These are phyloP conservation scores for Ceratocystis harringtonii DNA, from an alignment of 2,329 filamentous ascomycete species.

Conservation along the genomic window DNA sequence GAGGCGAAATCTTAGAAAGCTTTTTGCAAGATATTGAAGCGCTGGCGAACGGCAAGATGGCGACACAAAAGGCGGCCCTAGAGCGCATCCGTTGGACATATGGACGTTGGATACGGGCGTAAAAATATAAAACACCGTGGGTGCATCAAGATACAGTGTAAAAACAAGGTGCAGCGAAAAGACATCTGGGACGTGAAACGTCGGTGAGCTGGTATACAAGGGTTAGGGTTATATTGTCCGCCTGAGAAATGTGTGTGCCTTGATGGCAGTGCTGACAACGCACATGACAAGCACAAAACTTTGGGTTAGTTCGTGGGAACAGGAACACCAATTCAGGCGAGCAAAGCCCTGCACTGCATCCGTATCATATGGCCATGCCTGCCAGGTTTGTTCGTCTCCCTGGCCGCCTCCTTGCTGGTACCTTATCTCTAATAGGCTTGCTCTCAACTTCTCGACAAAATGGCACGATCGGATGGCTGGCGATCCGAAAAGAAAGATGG, in stretches of 20 bases:
- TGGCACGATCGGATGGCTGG: constrained; percentile 8
- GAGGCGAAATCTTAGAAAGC: constrained; percentile 60
- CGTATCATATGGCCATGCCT: too few species aligned
- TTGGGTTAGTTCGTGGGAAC: too few species aligned
- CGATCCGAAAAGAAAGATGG: constrained; percentile 1
- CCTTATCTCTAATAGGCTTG: too few species aligned
- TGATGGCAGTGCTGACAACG: too few species aligned
- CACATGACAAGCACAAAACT: too few species aligned
- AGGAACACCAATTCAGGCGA: too few species aligned
- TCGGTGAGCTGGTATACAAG: too few species aligned
- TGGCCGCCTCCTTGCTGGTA: too few species aligned
- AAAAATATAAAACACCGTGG: background rate
- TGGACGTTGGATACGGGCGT: constrained; percentile 48
- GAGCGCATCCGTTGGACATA: constrained; percentile 86
- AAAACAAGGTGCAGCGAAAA: background rate
- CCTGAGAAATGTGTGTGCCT: too few species aligned
- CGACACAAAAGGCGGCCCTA: constrained; percentile 62
- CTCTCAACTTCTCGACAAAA: background rate
- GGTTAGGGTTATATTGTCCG: too few species aligned
- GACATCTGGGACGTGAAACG: background rate
- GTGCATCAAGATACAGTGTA: background rate
- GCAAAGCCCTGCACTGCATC: too few species aligned
- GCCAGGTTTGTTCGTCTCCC: too few species aligned
- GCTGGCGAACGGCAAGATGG: constrained; percentile 65
- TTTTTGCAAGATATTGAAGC: constrained; percentile 83